Base-by-base conservation (phyloP, 768 basidiomycete species). In the Russula ochroleuca region DNA sequence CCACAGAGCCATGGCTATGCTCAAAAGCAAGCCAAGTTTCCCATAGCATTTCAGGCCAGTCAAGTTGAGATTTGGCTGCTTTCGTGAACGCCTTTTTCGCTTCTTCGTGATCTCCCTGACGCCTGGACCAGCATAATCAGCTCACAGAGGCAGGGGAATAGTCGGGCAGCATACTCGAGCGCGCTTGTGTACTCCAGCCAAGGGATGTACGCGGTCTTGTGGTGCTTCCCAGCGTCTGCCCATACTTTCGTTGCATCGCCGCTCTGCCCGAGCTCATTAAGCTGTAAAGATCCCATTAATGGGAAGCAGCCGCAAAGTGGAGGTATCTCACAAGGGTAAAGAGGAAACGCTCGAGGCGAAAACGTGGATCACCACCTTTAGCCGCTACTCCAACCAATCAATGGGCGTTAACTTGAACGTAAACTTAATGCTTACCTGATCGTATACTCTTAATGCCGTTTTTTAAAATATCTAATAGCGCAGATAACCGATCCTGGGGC, bases 21-120 rank as follows among this genome's bases (percentile, higher is more conserved):
- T 98, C 96, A 69, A 98, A 97, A n/a, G 80, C 75, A 19, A 87
- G 70, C 90, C 92, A 96, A 1, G 90, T 87, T 60, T 94, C 92
- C 86, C 92, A 96, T 9, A 98, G 77, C 11, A 87, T 89, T 73
- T 99, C 96, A 0, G 97, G 94, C 88, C 94, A 98, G 74, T 99
- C 96, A 43, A 98, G 69, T 55, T 87, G 83, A 72, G 88, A 89
- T 49, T 79, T 77, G 33, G 85, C 81, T 5, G 90, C 78, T 63
- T 86, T 84, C 47, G 77, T 74, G 72, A 92, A 96, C 8, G 84
- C 76, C 25, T 80, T 77, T 45, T 93, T 84, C 3, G 88, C 89
- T 51, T 82, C 76, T 17, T 84, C 80, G 57, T 84, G 76, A 67
- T 77, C 77, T 80, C 78, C 40, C 80, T 74, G 71, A 83, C 83